Percentiles rank a stretch among this genome's conserved stretches.
These are phyloP conservation scores for Diaporthe ilicicola DNA, from an alignment of 2,329 filamentous ascomycete species.

Conservation along the genomic window DNA sequence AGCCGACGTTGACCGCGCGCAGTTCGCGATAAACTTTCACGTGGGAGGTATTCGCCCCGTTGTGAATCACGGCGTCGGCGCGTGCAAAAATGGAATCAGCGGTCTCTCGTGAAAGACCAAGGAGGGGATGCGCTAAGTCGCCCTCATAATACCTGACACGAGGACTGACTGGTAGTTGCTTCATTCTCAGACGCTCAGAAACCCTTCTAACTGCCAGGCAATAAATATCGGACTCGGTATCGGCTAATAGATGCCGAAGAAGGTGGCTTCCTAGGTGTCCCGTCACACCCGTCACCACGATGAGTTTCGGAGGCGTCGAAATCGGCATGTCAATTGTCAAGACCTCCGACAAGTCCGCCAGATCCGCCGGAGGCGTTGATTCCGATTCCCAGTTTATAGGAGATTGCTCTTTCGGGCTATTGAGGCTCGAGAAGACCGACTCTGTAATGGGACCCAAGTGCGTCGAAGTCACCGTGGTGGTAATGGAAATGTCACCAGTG, in stretches of 20 bases:
- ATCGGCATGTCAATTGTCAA: background rate
- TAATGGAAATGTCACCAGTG: too few relatives aligned
- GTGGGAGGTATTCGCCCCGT: constrained; percentile 48
- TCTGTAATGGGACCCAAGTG: too few relatives aligned
- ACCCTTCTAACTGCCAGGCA: constrained; percentile 52
- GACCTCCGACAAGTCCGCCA: background rate
- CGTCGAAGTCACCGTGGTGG: too few relatives aligned
- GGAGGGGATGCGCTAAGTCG: constrained; percentile 39
- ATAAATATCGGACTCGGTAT: constrained; percentile 45
- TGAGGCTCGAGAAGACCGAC: too few relatives aligned
- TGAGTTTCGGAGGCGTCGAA: background rate
- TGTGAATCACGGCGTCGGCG: constrained; percentile 55
- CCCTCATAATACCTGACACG: constrained; percentile 30
- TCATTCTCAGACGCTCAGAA: too few relatives aligned
- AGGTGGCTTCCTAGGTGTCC: constrained; percentile 51
- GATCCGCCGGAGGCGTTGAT: background rate
- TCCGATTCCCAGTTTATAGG: constrained; percentile 37
- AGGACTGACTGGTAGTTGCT: background rate
- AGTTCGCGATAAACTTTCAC: constrained; percentile 44
- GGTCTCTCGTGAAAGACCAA: constrained; percentile 37
- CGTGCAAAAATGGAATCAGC: constrained; percentile 21
- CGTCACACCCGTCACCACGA: constrained; percentile 48
- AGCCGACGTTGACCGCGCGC: constrained; percentile 39
- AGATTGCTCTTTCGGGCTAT: too few relatives aligned
- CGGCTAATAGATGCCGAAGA: constrained; percentile 48